Conservation (phyloP, 768 basidiomycete genomes). For the Chalciporus piperatus region DNA sequence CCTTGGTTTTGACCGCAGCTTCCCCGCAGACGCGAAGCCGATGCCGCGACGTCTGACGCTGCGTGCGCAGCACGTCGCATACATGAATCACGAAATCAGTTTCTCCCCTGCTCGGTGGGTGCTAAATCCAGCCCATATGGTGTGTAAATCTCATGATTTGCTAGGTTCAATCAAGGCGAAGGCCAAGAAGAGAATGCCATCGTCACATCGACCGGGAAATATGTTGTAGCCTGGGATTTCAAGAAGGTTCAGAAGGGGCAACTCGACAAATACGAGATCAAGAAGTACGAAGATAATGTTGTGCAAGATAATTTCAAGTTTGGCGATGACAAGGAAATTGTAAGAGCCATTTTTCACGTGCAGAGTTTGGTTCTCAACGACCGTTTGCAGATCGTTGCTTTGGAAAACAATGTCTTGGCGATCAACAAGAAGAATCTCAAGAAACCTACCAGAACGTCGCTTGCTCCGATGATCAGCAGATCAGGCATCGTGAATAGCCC, state of each 20-base stretch:
- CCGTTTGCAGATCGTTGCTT: constrained; percentile 78
- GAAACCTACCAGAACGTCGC: constrained; percentile 75
- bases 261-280: constrained; percentile 92
- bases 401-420: constrained; percentile 90
- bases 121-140: neutral
- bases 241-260: constrained; percentile 90
- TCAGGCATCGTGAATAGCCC: constrained; percentile 71
- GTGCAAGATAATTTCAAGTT: constrained; percentile 99
- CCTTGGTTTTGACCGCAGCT: constrained; percentile 89
- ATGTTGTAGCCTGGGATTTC: constrained; percentile 97
- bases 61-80: constrained; percentile 87
- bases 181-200: constrained; percentile 92
- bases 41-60: constrained; percentile 85
- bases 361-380: constrained; percentile 2
- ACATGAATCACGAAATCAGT: constrained; percentile 82
- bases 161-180: constrained; percentile 89
- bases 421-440: constrained; percentile 92
- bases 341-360: constrained; percentile 36
- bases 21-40: constrained; percentile 93
- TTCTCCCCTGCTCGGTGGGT: constrained; percentile 91
- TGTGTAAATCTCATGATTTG: constrained; percentile 1
- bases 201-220: constrained; percentile 90
- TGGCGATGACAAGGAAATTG: constrained; percentile 95
- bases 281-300: constrained; percentile 91
- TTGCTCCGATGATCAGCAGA: constrained; percentile 47